Conservation (phyloP, 192 early-diverging fungal species). For the Mortierella antarctica region DNA sequence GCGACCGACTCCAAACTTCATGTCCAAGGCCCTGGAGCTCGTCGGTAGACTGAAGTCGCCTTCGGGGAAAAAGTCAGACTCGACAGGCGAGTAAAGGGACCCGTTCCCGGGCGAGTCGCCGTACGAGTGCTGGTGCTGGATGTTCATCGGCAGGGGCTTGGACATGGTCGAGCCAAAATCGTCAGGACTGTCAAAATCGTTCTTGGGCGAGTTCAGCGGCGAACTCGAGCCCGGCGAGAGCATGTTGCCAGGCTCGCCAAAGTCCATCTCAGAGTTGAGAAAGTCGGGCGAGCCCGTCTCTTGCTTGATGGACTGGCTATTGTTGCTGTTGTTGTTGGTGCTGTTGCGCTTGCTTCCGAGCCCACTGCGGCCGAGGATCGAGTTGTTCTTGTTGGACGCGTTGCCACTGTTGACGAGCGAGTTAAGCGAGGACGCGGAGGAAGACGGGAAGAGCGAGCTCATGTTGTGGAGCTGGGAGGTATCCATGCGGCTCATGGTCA, state of each 20-base stretch:
- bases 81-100: slow-evolving; percentile 46
- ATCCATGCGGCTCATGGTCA: slow-evolving; percentile 50
- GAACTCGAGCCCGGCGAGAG: slow-evolving; percentile 54
- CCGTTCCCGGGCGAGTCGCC: slow-evolving; percentile 53
- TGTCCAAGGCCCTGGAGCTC: slow-evolving; percentile 36
- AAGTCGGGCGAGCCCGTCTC: slow-evolving; percentile 53
- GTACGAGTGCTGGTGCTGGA: slow-evolving; percentile 38
- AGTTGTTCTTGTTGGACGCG: neutral
- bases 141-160: slow-evolving; percentile 44
- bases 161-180: slow-evolving; percentile 36
- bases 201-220: slow-evolving; percentile 49
- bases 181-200: slow-evolving; percentile 52
- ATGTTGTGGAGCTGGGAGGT: slow-evolving; percentile 49
- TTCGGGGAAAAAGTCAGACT: slow-evolving; percentile 51
- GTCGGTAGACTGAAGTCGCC: slow-evolving; percentile 48
- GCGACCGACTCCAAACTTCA: slow-evolving; percentile 42
- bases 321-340: slow-evolving; percentile 19
- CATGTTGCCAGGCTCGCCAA: slow-evolving; percentile 46
- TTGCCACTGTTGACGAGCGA: slow-evolving; percentile 19
- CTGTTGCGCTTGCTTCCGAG: slow-evolving; percentile 41
- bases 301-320: slow-evolving; percentile 41
- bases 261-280: slow-evolving; percentile 52
- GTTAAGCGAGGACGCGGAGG: slow-evolving; percentile 37
- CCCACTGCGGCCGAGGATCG: slow-evolving; percentile 24
- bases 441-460: slow-evolving; percentile 34